Conservation (phyloP, 345 rosid genomes). For the Reutealis trisperma region DNA sequence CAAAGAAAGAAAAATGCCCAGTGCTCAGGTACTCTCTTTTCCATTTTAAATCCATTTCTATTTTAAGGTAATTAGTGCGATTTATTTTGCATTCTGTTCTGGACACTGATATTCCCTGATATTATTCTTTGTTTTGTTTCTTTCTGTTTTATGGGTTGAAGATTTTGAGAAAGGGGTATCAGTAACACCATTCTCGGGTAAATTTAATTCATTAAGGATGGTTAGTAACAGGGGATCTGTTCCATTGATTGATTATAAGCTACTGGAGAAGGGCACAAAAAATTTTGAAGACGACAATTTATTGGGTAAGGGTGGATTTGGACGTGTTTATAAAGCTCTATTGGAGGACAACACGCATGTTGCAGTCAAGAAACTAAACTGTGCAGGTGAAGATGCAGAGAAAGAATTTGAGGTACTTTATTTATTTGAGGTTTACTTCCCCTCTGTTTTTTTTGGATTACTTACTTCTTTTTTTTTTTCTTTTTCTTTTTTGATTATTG, state of each 20-base stretch:
- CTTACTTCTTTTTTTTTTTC: background rate
- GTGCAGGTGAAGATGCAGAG: conserved; percentile 61
- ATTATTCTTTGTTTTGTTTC: conserved; percentile 19
- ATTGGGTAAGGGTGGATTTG: conserved; percentile 92
- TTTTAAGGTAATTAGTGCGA: conserved; percentile 2
- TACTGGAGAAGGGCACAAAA: conserved; percentile 67
- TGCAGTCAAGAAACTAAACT: conserved; percentile 87
- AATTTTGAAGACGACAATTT: conserved; percentile 67
- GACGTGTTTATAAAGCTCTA: conserved; percentile 71
- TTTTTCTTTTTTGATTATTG: background rate
- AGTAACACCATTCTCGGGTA: conserved; percentile 53
- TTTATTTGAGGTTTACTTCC: background rate
- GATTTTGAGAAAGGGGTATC: conserved; percentile 54
- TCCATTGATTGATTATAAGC: conserved; percentile 59
- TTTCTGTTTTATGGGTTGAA: conserved; percentile 28
- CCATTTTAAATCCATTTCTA: background rate
- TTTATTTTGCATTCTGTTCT: background rate
- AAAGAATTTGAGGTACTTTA: conserved; percentile 70
- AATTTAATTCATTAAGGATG: conserved; percentile 48
- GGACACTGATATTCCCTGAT: background rate
- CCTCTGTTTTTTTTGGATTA: background rate
- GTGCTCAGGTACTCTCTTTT: conserved; percentile 48
- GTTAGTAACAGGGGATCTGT: conserved; percentile 49
- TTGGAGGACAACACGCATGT: conserved; percentile 57
- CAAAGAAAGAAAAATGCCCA: conserved; percentile 43